Percentiles rank a stretch among this genome's conserved stretches.
phyloP scores from a whole-genome alignment of 2,329 filamentous ascomycete species.

The Capronia coronata region DNA sequence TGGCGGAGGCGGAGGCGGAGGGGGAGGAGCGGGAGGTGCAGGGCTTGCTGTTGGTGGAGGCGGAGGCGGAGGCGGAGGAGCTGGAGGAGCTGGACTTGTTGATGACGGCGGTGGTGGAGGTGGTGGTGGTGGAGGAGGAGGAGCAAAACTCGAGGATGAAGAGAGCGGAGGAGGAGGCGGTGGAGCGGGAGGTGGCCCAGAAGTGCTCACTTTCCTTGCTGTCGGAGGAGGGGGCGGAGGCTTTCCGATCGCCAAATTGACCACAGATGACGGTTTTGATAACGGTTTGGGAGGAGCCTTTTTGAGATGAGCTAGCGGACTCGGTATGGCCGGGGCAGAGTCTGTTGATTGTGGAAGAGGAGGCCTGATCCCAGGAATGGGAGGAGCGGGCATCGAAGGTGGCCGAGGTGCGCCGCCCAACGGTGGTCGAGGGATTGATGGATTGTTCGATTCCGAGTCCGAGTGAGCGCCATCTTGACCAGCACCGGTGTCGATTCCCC shows the following conservation, averaged over 20 bases:
- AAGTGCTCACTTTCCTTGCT: slow-evolving; percentile 44
- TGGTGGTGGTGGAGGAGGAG: slow-evolving; percentile 36
- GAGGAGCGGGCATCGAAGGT: slow-evolving; percentile 48
- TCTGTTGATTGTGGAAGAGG: slow-evolving; percentile 45
- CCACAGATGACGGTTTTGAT: slow-evolving; percentile 55
- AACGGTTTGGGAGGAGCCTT: slow-evolving; percentile 49
- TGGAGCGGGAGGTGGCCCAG: slow-evolving; percentile 44
- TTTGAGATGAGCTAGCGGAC: slow-evolving; percentile 52
- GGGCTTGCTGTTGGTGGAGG: slow-evolving; percentile 35
- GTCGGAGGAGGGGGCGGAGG: slow-evolving; percentile 53
- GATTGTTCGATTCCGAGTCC: slow-evolving; percentile 61
- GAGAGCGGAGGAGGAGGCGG: slow-evolving; percentile 40
- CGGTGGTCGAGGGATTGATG: slow-evolving; percentile 50
- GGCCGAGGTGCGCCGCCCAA: slow-evolving; percentile 43
- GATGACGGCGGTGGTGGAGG: slow-evolving; percentile 40
- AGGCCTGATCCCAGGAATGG: slow-evolving; percentile 48
- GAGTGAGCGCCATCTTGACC: slow-evolving; percentile 68
- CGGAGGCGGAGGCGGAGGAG: slow-evolving; percentile 37
- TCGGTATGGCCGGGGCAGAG: slow-evolving; percentile 45
- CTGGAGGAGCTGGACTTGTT: slow-evolving; percentile 39
- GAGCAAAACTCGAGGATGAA: slow-evolving; percentile 40
- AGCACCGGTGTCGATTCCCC: slow-evolving; percentile 70
- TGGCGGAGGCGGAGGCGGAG: slow-evolving; percentile 39
- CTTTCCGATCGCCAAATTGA: slow-evolving; percentile 48
- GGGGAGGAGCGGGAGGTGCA: slow-evolving; percentile 39